Percentiles rank a stretch among this genome's conserved stretches.
Conservation (phyloP, 2,329 filamentous ascomycete species). For the Colletotrichum tamarilloi region DNA sequence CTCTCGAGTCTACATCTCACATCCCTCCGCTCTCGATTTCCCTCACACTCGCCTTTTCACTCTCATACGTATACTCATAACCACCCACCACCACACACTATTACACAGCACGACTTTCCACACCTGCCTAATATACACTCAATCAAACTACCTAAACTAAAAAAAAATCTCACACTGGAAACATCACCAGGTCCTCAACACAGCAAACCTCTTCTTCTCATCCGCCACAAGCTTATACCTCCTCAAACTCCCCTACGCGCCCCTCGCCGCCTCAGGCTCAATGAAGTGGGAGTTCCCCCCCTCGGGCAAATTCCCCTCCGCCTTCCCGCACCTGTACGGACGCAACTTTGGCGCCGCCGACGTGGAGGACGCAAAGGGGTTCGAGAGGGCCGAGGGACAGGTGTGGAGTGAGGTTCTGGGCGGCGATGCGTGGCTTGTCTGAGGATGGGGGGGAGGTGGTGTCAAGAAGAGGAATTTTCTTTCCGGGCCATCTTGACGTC, state of each 20-base stretch:
- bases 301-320: slow-evolving; percentile 54
- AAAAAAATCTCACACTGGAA: neutral
- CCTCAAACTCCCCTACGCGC: slow-evolving; percentile 63
- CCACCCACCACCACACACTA: too few species aligned
- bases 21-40: too few species aligned
- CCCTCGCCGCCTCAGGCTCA: slow-evolving; percentile 50
- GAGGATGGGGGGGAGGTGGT: neutral
- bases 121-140: too few species aligned
- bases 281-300: slow-evolving; percentile 69
- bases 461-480: neutral
- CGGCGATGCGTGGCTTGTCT: slow-evolving; percentile 51
- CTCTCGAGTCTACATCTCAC: too few species aligned
- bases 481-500: neutral
- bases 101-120: too few species aligned
- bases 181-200: slow-evolving; percentile 54
- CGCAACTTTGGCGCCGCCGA: slow-evolving; percentile 63
- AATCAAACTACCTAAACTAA: too few species aligned
- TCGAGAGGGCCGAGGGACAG: slow-evolving; percentile 55
- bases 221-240: slow-evolving; percentile 56
- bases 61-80: too few species aligned
- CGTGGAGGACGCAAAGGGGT: slow-evolving; percentile 58
- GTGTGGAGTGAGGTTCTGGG: slow-evolving; percentile 60
- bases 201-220: slow-evolving; percentile 57
- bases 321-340: slow-evolving; percentile 65
- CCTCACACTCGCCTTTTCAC: too few species aligned